These are phyloP conservation scores for Wickerhamomyces chambardii DNA, from an alignment of 805 yeast genomes.

Conservation along the genomic window DNA sequence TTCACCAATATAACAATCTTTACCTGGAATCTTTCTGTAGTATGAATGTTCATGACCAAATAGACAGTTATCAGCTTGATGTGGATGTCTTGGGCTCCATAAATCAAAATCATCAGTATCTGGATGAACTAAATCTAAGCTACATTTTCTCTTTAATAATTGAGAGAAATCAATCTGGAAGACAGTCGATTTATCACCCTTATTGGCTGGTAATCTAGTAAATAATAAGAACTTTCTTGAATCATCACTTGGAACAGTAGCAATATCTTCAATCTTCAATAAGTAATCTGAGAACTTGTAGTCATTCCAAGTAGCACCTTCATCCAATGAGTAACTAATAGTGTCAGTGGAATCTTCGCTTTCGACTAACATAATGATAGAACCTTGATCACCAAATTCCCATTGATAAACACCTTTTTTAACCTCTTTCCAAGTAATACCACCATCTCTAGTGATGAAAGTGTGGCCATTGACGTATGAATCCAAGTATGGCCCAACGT, in stretches of 20 bases:
- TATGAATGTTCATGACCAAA: constrained; percentile 65
- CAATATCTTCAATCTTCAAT: constrained; percentile 58
- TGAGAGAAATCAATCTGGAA: constrained; percentile 50
- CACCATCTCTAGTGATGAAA: constrained; percentile 84
- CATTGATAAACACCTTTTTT: constrained; percentile 71
- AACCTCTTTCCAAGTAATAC: constrained; percentile 79
- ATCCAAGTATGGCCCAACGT: constrained; percentile 60
- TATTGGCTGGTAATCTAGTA: constrained; percentile 34
- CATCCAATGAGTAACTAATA: constrained; percentile 63
- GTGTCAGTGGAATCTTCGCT: constrained; percentile 48
- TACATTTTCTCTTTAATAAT: constrained; percentile 46
- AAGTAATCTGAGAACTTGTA: constrained; percentile 50
- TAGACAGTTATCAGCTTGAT: constrained; percentile 41
- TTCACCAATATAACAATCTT: constrained; percentile 58
- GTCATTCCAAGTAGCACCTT: constrained; percentile 70
- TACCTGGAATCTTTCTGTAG: constrained; percentile 46
- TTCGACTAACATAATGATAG: constrained; percentile 67
- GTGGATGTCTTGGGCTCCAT: constrained; percentile 54
- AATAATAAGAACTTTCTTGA: constrained; percentile 69
- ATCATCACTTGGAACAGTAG: constrained; percentile 90
- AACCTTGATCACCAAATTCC: constrained; percentile 97
- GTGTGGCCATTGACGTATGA: constrained; percentile 50
- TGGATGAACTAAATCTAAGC: constrained; percentile 32
- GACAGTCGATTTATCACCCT: constrained; percentile 36
- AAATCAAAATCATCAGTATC: constrained; percentile 51